Conservation (phyloP, 345 rosid species). For the Lumnitzera littorea region DNA sequence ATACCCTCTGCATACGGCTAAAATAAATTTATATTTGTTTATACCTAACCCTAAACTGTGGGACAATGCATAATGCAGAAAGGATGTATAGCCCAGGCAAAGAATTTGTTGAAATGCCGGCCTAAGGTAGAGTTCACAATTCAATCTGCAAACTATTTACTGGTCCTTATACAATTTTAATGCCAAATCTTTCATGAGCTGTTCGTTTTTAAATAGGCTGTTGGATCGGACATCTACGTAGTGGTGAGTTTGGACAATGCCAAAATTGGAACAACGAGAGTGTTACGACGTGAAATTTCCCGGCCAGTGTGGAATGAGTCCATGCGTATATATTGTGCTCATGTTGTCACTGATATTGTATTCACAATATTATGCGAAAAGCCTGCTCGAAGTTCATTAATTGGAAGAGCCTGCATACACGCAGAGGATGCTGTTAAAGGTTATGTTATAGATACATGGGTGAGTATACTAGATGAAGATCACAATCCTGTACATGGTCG, state of each 20-base stretch:
- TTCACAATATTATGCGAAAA: constrained; percentile 55
- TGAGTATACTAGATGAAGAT: constrained; percentile 35
- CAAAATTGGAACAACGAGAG: constrained; percentile 57
- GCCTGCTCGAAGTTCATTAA: constrained; percentile 41
- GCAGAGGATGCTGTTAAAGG: constrained; percentile 40
- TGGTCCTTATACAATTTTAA: too few species aligned
- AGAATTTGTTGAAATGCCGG: not conserved
- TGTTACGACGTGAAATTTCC: constrained; percentile 18
- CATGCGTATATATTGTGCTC: constrained; percentile 60
- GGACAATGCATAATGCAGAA: not conserved
- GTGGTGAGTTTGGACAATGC: constrained; percentile 67
- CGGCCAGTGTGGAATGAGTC: constrained; percentile 45
- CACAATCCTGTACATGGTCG: constrained; percentile 31
- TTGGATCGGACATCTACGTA: constrained; percentile 47
- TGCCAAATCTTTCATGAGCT: too few species aligned
- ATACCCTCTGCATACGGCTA: too few species aligned
- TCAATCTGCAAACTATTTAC: not conserved
- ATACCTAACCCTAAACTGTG: too few species aligned
- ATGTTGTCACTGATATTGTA: constrained; percentile 37
- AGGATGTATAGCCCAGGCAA: not conserved
- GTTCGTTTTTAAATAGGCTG: constrained; percentile 14
- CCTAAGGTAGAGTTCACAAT: constrained; percentile 2
- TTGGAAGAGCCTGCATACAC: constrained; percentile 72
- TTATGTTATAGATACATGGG: constrained; percentile 22
- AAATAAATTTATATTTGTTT: too few species aligned